Base-by-base conservation (phyloP, 1,284 basidiomycete genomes). In the Coniferiporia weirii region DNA sequence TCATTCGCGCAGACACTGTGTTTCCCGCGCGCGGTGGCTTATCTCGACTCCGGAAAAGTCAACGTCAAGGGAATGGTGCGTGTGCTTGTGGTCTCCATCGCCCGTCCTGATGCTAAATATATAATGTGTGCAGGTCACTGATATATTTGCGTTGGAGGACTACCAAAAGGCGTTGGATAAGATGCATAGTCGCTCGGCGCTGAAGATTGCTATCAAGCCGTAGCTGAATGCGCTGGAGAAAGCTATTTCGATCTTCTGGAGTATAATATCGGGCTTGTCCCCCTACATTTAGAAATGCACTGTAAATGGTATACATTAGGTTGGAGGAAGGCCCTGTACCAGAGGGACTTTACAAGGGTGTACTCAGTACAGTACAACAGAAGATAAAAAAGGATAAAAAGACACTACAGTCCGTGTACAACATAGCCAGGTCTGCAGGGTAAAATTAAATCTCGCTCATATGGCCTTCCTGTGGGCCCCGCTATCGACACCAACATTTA, bases 131-230 rank as follows among this genome's bases (percentile, higher is more conserved):
- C 19, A 76, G 75, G 72, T 78, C 59, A 83, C 82, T 38, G 79
- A 84, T 63, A 72, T 79, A 40, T 83, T 78, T 69, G 73, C 73
- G 58, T 70, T 84, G 57, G 76, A 77, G 61, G 78, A 84, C 60
- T 85, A 79, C 72, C 81, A 83, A 69, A 70, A 73, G 57, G 83
- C 82, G 9, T 71, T 85, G 38, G 83, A 84, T 69, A 83, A 81
- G 75, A 81, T 85, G 79, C 79, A 75, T 68, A 73, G 72, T 63
- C 70, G 74, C 10, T 65, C 61, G 5, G 74, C 75, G 13, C 56
- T 76, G 48, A 76, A 77, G 69, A 75, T 77, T 50, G 71, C 68
- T 8, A 69, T 77, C 54, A 73, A 70, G 64, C 72, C 72, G 19
- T 61, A 52, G 51, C 27, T 27, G 27, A 27, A 27, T 27, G 27